These are phyloP conservation scores for Fraxinus platypoda DNA, from an alignment of 305 asterid species.

Conservation along the genomic window DNA sequence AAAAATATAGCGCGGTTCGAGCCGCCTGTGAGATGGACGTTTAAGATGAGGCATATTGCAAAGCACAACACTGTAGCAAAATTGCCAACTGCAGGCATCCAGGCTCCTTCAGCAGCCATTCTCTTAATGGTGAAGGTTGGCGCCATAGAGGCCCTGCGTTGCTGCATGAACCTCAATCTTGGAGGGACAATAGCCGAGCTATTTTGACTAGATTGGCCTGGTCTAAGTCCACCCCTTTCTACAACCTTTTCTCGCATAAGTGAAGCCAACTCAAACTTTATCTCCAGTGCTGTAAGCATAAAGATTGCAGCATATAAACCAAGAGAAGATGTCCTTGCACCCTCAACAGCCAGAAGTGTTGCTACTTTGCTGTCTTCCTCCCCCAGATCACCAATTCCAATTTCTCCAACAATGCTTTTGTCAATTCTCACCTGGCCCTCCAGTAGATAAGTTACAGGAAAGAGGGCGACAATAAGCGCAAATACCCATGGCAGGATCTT, in stretches of 20 bases:
- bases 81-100: conserved; percentile 99
- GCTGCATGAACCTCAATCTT: conserved; percentile 91
- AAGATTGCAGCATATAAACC: conserved; percentile 94
- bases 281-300: conserved; percentile 94
- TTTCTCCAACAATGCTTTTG: conserved; percentile 52
- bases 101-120: conserved; percentile 91
- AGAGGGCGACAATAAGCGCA: conserved; percentile 93
- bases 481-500: conserved; percentile 93
- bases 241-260: conserved; percentile 66
- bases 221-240: conserved; percentile 71
- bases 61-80: conserved; percentile 95
- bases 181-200: conserved; percentile 71
- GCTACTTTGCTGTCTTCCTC: conserved; percentile 83
- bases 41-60: conserved; percentile 86
- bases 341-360: conserved; percentile 81
- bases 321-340: conserved; percentile 92
- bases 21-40: conserved; percentile 81
- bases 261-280: conserved; percentile 92
- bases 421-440: conserved; percentile 92
- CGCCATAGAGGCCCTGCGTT: conserved; percentile 73
- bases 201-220: conserved; percentile 69
- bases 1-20: conserved; percentile 91
- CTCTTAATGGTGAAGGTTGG: conserved; percentile 75
- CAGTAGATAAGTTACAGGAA: conserved; percentile 90
- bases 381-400: conserved; percentile 45